A percentile compares a stretch with the other conserved stretches of the same genome.
phyloP scores from a whole-genome alignment of 2,329 filamentous ascomycete genomes.

The Aspergillus puulaauensis region DNA sequence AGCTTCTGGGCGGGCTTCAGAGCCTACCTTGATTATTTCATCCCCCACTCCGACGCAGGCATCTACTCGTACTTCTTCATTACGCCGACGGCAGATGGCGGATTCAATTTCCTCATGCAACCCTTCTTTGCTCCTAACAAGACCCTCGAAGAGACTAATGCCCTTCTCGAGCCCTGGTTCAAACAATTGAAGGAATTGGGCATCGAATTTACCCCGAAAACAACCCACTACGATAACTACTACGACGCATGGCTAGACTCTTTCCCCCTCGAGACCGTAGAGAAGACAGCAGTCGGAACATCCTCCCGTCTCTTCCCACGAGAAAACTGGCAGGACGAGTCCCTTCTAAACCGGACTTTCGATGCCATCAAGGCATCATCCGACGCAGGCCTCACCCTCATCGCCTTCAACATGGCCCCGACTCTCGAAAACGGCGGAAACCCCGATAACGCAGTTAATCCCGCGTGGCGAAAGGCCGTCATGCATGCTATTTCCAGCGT shows the following conservation, averaged over 20 bases:
- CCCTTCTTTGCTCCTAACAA: conserved; percentile 29
- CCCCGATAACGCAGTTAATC: conserved; percentile 36
- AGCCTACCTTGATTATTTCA: conserved; percentile 28
- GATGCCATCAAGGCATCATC: conserved; percentile 15
- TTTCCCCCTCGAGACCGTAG: conserved; percentile 28
- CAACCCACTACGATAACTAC: conserved; percentile 29
- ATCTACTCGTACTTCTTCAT: conserved; percentile 35
- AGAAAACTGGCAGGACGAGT: conserved; percentile 29
- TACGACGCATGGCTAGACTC: conserved; percentile 27
- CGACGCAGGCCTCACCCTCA: conserved; percentile 1
- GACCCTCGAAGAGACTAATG: conserved; percentile 26
- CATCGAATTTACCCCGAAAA: conserved; percentile 24
- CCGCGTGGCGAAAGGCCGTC: conserved; percentile 45
- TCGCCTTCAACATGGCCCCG: conserved; percentile 3
- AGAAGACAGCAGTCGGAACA: conserved; percentile 21
- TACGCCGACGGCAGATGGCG: conserved; percentile 4
- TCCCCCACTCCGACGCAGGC: conserved; percentile 27
- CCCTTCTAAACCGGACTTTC: conserved; percentile 30
- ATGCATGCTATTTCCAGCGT: conserved; percentile 29
- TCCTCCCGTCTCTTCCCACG: conserved; percentile 37
- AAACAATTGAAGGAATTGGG: conserved; percentile 23
- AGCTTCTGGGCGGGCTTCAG: conserved; percentile 31
- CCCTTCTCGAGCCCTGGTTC: conserved; percentile 28
- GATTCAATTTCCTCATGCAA: conserved; percentile 34
- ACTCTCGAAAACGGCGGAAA: not conserved